A percentile compares a stretch with the other conserved stretches of the same genome.
These are phyloP conservation scores for Alternaria conjuncta DNA, from an alignment of 2,329 filamentous ascomycete genomes.

Conservation along the genomic window DNA sequence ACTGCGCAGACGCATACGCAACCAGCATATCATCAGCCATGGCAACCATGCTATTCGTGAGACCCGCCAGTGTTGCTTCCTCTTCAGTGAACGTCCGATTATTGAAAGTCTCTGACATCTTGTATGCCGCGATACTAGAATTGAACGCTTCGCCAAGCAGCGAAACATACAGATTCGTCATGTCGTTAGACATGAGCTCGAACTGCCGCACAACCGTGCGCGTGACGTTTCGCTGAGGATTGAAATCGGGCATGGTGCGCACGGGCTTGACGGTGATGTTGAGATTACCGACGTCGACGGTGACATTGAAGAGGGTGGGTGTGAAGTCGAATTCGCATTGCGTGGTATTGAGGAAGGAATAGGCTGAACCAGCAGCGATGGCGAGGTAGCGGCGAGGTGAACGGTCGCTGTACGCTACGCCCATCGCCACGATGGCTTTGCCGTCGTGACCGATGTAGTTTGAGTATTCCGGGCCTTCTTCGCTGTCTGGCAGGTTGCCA, in stretches of 20 bases:
- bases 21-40: conserved; percentile 41
- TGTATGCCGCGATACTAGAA: conserved; percentile 39
- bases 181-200: conserved; percentile 47
- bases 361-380: conserved; percentile 40
- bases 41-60: conserved; percentile 30
- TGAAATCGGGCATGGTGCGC: conserved; percentile 26
- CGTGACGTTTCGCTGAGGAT: conserved; percentile 40
- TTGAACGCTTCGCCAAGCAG: conserved; percentile 47
- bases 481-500: conserved; percentile 32
- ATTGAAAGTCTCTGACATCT: conserved; percentile 23
- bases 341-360: conserved; percentile 38
- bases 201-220: conserved; percentile 41
- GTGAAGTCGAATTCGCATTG: conserved; percentile 42
- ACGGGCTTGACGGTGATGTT: conserved; percentile 36
- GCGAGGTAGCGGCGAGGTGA: conserved; percentile 37
- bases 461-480: conserved; percentile 33
- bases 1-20: conserved; percentile 42
- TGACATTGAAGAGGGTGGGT: conserved; percentile 37
- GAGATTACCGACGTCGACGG: conserved; percentile 34
- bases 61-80: conserved; percentile 32
- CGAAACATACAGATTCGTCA: conserved; percentile 48
- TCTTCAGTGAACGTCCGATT: conserved; percentile 12
- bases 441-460: conserved; percentile 40
- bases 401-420: conserved; percentile 32
- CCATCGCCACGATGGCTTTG: conserved; percentile 42